phyloP scores from a whole-genome alignment of 192 early-diverging fungal species.

The Gonapodya sp. region DNA sequence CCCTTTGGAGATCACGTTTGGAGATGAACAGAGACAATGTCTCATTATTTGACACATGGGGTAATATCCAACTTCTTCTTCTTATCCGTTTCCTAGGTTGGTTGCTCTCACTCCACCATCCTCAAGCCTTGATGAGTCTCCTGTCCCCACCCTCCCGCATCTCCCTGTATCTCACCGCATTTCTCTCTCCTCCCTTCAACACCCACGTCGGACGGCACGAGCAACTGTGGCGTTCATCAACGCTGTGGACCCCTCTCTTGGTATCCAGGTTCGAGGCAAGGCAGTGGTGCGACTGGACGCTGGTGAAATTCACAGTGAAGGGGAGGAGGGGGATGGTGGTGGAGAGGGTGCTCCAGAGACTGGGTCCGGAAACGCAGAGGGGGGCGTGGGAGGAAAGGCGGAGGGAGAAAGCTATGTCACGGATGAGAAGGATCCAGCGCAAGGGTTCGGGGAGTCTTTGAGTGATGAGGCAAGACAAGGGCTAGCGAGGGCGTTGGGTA shows the following conservation, averaged over 20 bases:
- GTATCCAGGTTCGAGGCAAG: background rate
- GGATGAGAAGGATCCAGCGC: background rate
- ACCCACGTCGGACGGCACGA: background rate
- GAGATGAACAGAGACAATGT: background rate
- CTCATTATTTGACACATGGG: background rate
- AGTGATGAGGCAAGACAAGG: background rate
- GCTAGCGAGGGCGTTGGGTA: background rate
- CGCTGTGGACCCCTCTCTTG: background rate
- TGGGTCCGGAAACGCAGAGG: background rate
- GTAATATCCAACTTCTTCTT: too few relatives aligned
- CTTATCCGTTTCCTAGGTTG: background rate
- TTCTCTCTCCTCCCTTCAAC: background rate
- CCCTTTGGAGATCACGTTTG: background rate
- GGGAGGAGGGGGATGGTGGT: too few relatives aligned
- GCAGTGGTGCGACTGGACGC: background rate
- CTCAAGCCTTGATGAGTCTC: background rate
- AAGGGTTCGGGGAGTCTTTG: background rate
- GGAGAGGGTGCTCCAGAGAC: background rate
- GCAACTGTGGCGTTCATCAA: background rate
- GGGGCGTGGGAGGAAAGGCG: too few relatives aligned
- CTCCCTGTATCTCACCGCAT: background rate
- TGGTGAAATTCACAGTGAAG: background rate
- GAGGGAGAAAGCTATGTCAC: background rate
- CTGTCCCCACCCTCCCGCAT: background rate
- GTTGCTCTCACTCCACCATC: background rate